Percentiles rank a stretch among this genome's conserved stretches.
phyloP scores from a whole-genome alignment of 2,329 filamentous ascomycete species.

The Ceratocystis eucalypticola region DNA sequence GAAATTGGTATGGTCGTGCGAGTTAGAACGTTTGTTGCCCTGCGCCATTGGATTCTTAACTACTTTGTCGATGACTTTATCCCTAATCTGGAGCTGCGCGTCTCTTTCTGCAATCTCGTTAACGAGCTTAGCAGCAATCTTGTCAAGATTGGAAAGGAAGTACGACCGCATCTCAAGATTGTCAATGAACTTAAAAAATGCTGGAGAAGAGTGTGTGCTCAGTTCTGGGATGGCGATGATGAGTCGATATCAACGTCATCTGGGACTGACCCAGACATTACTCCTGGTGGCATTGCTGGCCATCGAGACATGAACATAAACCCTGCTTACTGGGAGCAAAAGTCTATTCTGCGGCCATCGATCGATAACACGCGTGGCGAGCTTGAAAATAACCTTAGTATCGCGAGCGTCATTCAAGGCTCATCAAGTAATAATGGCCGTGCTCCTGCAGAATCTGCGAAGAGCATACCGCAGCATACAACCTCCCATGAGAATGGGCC shows the following conservation, averaged over 20 bases:
- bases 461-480: not conserved
- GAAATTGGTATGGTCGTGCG: conserved; percentile 87
- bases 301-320: conserved; percentile 37
- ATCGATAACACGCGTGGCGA: conserved; percentile 14
- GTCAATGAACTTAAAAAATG: conserved; percentile 91
- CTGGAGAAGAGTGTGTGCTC: conserved; percentile 79
- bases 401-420: conserved; percentile 8
- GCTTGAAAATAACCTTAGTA: conserved; percentile 4
- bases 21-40: conserved; percentile 85
- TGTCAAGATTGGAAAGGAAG: conserved; percentile 49
- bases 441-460: not conserved
- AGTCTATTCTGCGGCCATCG: not conserved
- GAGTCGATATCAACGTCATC: conserved; percentile 38
- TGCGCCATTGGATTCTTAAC: conserved; percentile 95
- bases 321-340: not conserved
- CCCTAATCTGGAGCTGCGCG: conserved; percentile 56
- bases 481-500: not conserved
- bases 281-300: conserved; percentile 60
- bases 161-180: conserved; percentile 60
- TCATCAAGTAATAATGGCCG: not conserved
- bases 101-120: conserved; percentile 65
- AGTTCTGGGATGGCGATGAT: conserved; percentile 73
- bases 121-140: conserved; percentile 53
- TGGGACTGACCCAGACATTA: conserved; percentile 50
- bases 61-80: conserved; percentile 96